These are phyloP conservation scores for Cyberlindnera galapagoensis DNA, from an alignment of 805 yeast genomes.

Conservation along the genomic window DNA sequence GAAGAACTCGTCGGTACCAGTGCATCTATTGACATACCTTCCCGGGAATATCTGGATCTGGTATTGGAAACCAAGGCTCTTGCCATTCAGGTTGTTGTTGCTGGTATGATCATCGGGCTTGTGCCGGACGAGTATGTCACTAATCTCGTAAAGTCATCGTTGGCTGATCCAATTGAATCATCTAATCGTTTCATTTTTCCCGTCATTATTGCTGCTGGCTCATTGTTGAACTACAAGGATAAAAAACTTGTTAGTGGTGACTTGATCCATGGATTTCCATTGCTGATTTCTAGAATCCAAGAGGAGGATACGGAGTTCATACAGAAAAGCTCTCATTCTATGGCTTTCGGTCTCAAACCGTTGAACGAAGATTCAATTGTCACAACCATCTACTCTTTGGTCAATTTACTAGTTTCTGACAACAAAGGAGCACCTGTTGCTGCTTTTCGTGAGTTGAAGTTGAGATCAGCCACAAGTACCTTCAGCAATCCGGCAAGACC, in stretches of 20 bases:
- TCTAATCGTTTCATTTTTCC: slow-evolving; percentile 46
- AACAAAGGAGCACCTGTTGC: slow-evolving; percentile 33
- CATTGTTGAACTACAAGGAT: slow-evolving; percentile 39
- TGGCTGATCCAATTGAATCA: slow-evolving; percentile 47
- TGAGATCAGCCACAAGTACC: slow-evolving; percentile 23
- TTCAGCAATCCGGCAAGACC: slow-evolving; percentile 11
- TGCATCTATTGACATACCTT: slow-evolving; percentile 46
- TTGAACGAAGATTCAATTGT: slow-evolving; percentile 78
- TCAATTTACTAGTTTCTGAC: slow-evolving; percentile 61
- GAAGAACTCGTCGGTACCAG: slow-evolving; percentile 47
- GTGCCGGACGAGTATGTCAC: slow-evolving; percentile 38
- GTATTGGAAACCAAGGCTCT: slow-evolving; percentile 50
- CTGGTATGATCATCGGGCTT: slow-evolving; percentile 43
- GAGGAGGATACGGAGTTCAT: slow-evolving; percentile 46
- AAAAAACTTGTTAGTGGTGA: slow-evolving; percentile 27
- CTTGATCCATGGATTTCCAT: slow-evolving; percentile 37
- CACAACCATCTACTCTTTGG: slow-evolving; percentile 76
- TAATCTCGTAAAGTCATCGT: slow-evolving; percentile 41
- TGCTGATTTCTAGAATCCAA: slow-evolving; percentile 37
- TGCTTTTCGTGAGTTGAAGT: slow-evolving; percentile 28
- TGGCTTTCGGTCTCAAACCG: slow-evolving; percentile 61
- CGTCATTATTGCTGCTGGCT: slow-evolving; percentile 48
- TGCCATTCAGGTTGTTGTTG: slow-evolving; percentile 55
- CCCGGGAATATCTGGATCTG: slow-evolving; percentile 38
- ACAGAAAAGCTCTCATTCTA: slow-evolving; percentile 43